Evolutionary conservation across 768 basidiomycete genomes (phyloP), one percentile per base, ranked within the genome.

Genomic region (Lentinula guzmanii): DNA sequence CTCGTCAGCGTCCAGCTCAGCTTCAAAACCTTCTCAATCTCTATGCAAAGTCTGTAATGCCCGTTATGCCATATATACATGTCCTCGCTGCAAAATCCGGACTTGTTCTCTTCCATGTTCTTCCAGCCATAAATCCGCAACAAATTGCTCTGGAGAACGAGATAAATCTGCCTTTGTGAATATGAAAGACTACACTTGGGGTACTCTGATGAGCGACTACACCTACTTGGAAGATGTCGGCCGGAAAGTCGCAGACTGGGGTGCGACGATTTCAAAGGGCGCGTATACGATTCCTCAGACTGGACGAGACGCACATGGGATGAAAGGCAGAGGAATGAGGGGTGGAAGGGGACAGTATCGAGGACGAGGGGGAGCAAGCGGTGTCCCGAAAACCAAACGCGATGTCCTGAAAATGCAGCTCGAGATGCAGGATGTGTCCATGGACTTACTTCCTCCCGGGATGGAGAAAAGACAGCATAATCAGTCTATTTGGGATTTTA

Each of bases 141-240:
- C 77, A 15, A 79, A 79, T 13, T 94, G 92, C 69, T 81, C 83
- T 0, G 93, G 92, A 10, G 76, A 84, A 62, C 86, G 92, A 59
- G 80, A 94, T 75, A 87, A 86, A 67, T 84, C 77, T 0, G 81
- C 80, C 2, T 92, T 86, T 69, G 84, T 94, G 15, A 83, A 89
- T 11, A 88, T 95, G 85, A 93, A 91, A 66, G 70, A 85, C 66
- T 96, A 93, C 68, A 82, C 84, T 4, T 93, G 90, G 84, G 91
- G 92, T 8, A 81, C 83, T 31, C 88, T 96, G 86, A 90, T 93
- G 86, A 82, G 87, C 66, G 95, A 97, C 74, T 97, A 94, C 71
- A 78, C 79, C 45, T 95, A 86, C 70, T 77, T 97, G 65, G 95
- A 97, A 74, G 90, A 93, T 16, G 72, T 93, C 34, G 85, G 90